phyloP scores from a whole-genome alignment of 1,139 yeast genomes.

The Hansenula sp. region DNA sequence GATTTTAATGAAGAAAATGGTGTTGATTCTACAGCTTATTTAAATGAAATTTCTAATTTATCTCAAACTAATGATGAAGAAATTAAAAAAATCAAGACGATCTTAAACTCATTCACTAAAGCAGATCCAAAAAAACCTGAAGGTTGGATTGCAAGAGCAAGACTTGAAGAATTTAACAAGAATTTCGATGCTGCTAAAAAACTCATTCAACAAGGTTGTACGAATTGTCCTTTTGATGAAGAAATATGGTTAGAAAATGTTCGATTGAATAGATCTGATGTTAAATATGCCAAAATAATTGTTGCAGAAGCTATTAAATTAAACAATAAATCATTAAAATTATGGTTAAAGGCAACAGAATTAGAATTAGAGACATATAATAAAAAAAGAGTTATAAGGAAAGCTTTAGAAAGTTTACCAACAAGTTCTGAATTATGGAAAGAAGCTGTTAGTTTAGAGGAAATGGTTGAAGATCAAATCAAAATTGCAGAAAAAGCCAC shows the following conservation, averaged over 20 bases:
- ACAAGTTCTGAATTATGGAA: slow-evolving; percentile 48
- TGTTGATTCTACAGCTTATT: slow-evolving; percentile 34
- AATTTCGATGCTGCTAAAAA: slow-evolving; percentile 54
- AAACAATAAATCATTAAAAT: slow-evolving; percentile 48
- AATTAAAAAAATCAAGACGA: slow-evolving; percentile 48
- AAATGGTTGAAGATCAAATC: slow-evolving; percentile 40
- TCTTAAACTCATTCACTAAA: slow-evolving; percentile 65
- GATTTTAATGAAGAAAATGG: slow-evolving; percentile 19
- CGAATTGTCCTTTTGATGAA: slow-evolving; percentile 58
- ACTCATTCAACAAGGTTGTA: slow-evolving; percentile 70
- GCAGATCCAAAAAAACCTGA: slow-evolving; percentile 71
- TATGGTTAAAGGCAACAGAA: slow-evolving; percentile 73
- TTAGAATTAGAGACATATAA: slow-evolving; percentile 55
- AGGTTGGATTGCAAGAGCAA: slow-evolving; percentile 87
- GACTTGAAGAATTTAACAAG: slow-evolving; percentile 66
- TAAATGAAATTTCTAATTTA: slow-evolving; percentile 29
- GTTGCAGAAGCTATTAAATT: slow-evolving; percentile 63
- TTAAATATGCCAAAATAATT: slow-evolving; percentile 45
- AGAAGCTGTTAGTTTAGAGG: slow-evolving; percentile 44
- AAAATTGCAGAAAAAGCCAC: slow-evolving; percentile 64
- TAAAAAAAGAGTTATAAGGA: slow-evolving; percentile 55
- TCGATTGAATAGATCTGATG: slow-evolving; percentile 51
- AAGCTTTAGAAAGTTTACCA: slow-evolving; percentile 54
- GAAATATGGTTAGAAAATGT: slow-evolving; percentile 83
- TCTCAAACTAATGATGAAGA: slow-evolving; percentile 36